phyloP scores from a whole-genome alignment of 148 eudicot genomes.

The Nyssa sinensis region DNA sequence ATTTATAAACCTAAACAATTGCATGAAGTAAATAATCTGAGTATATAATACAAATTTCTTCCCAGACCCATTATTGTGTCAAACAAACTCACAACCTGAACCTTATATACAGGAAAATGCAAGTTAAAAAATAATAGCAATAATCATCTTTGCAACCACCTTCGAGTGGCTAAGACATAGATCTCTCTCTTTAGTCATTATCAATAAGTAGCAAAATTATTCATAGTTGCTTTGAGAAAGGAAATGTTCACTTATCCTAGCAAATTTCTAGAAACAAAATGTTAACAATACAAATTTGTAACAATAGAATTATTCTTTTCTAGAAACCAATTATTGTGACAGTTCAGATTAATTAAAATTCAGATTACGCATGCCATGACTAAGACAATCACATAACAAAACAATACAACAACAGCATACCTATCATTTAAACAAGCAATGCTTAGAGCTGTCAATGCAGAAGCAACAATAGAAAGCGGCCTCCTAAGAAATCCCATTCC shows the following conservation, averaged over 20 bases:
- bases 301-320: not conserved
- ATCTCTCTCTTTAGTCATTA: not conserved
- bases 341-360: not conserved
- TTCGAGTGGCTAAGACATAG: not conserved
- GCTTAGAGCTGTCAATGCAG: constrained; percentile 69
- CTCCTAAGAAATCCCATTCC: constrained; percentile 84
- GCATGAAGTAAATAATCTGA: too few species aligned
- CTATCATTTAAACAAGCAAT: constrained; percentile 93
- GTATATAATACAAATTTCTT: too few species aligned
- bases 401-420: constrained; percentile 25
- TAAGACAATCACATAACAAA: not conserved
- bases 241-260: not conserved
- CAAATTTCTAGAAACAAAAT: not conserved
- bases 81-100: not conserved
- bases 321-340: not conserved
- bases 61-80: not conserved
- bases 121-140: not conserved
- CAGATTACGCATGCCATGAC: not conserved
- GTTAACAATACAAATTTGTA: not conserved
- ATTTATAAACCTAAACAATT: too few species aligned
- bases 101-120: not conserved
- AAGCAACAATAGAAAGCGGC: constrained; percentile 90
- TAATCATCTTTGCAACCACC: not conserved
- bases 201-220: not conserved
- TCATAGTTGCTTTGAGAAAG: not conserved